A percentile compares a stretch with the other conserved stretches of the same genome.
phyloP scores from a whole-genome alignment of 176 grass and related monocot species.

The Avena eriantha region DNA sequence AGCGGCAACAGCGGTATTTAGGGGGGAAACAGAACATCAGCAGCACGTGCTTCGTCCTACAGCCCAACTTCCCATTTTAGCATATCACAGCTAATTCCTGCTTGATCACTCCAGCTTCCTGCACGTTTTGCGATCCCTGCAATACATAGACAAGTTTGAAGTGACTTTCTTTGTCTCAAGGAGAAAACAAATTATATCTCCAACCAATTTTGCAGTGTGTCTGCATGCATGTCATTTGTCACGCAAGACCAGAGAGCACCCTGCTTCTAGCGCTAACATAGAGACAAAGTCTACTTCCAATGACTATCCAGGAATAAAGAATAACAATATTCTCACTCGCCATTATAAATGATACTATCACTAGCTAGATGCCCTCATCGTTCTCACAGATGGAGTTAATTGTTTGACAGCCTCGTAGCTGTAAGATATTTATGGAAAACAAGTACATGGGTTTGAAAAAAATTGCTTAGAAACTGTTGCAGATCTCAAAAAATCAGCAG shows the following conservation, averaged over 20 bases:
- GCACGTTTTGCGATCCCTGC: constrained; percentile 4
- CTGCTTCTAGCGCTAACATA: background rate
- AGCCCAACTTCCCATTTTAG: background rate
- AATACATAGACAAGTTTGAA: constrained; percentile 3
- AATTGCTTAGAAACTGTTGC: background rate
- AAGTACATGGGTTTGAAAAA: constrained; percentile 1
- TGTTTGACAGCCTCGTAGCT: background rate
- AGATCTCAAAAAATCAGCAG: background rate
- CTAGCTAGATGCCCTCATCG: background rate
- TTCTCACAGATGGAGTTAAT: constrained; percentile 5
- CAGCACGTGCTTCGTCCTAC: background rate
- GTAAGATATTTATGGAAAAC: background rate
- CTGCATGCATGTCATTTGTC: background rate
- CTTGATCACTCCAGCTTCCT: background rate
- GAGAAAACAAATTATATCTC: background rate
- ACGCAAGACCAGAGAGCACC: background rate
- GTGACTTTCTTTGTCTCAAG: background rate
- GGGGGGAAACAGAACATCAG: too few species aligned
- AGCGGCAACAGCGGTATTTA: background rate
- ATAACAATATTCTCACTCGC: background rate
- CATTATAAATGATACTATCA: background rate
- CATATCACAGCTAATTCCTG: background rate
- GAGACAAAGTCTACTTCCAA: background rate
- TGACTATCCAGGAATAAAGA: background rate
- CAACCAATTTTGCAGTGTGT: background rate